A percentile compares a stretch with the other conserved stretches of the same genome.
Conservation (phyloP, 148 eudicot species). For the Drosera capensis region DNA sequence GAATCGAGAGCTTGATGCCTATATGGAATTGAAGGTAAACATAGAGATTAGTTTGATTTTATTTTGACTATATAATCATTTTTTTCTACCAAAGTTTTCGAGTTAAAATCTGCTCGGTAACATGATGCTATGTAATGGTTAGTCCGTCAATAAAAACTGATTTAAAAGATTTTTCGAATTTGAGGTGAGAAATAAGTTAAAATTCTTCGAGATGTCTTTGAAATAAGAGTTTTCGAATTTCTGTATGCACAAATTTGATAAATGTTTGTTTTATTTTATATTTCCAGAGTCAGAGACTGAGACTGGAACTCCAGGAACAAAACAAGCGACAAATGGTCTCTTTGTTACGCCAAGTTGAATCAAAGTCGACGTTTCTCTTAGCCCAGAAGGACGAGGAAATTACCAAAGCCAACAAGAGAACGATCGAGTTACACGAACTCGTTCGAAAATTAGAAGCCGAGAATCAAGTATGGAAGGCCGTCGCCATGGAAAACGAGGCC, state of each 20-base stretch:
- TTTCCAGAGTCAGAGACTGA: conserved; percentile 67
- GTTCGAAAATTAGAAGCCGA: conserved; percentile 34
- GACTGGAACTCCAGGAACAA: conserved; percentile 45
- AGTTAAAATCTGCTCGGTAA: neutral
- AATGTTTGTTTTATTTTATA: no score
- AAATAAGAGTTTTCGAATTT: no score
- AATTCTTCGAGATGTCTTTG: no score
- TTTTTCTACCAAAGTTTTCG: neutral
- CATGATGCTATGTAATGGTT: no score
- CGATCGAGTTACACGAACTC: conserved; percentile 33
- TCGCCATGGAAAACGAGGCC: conserved; percentile 52
- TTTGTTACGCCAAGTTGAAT: conserved; percentile 27
- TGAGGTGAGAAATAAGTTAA: no score
- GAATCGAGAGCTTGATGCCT: conserved; percentile 36
- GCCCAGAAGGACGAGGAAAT: conserved; percentile 55
- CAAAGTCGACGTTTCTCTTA: conserved; percentile 16
- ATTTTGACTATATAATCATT: neutral
- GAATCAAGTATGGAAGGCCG: conserved; percentile 44
- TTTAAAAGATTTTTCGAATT: no score
- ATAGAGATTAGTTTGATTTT: neutral
- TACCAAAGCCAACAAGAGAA: conserved; percentile 24
- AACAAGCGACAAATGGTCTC: conserved; percentile 32
- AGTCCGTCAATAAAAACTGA: no score
- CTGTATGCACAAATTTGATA: no score
- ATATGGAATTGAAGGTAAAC: conserved; percentile 46